Evolutionary conservation across 306 rosid genomes (phyloP).

Genomic region (Biancaea sappan): DNA sequence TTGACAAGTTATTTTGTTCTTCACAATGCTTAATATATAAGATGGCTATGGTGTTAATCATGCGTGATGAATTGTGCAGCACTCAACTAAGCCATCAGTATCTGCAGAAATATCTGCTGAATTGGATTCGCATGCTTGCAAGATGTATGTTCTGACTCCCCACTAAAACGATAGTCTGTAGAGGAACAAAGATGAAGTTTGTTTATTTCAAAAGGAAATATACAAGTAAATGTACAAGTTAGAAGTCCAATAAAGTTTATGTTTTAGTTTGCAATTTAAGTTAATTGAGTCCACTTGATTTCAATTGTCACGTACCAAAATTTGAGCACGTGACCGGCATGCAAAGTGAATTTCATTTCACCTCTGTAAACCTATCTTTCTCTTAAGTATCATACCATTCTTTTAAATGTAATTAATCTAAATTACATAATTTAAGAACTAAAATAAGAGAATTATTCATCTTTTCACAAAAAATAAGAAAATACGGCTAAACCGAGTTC

Average conservation of each 20-base stretch:
- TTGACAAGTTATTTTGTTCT: not conserved
- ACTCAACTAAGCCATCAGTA: conserved; percentile 41
- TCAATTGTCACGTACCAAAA: too few species aligned
- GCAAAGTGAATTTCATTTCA: too few species aligned
- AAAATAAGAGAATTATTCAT: too few species aligned
- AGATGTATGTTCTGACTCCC: conserved; percentile 62
- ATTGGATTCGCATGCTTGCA: conserved; percentile 65
- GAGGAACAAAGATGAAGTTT: not conserved
- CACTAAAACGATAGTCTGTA: not conserved
- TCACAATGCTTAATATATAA: not conserved
- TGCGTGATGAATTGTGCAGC: conserved; percentile 46
- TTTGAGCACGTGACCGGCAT: too few species aligned
- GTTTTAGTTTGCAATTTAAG: too few species aligned
- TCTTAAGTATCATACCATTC: too few species aligned
- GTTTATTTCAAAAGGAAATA: not conserved
- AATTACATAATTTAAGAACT: too few species aligned
- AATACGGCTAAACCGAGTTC: too few species aligned
- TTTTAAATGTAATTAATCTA: too few species aligned
- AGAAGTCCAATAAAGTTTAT: not conserved
- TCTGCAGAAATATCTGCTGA: conserved; percentile 40
- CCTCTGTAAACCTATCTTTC: too few species aligned
- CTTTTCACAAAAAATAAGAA: too few species aligned
- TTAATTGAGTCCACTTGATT: too few species aligned
- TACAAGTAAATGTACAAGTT: not conserved
- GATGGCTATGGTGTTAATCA: conserved; percentile 7